These are phyloP conservation scores for Penicillium sp. DNA, from an alignment of 2,329 filamentous ascomycete genomes.

Conservation along the genomic window DNA sequence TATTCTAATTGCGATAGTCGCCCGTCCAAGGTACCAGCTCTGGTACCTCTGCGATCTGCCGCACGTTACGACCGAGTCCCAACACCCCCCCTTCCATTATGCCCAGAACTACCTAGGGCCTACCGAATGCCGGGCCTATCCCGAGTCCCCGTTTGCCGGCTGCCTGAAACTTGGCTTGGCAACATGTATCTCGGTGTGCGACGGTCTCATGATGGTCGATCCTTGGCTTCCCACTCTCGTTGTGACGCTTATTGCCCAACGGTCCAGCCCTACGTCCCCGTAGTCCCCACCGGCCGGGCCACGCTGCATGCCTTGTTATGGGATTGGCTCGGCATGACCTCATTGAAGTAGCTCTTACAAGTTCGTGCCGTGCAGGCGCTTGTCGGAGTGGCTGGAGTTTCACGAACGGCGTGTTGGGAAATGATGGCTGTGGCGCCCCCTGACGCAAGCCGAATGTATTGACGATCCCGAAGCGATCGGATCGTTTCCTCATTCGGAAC, in stretches of 20 bases:
- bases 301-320: background rate
- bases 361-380: background rate
- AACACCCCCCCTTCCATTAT: background rate
- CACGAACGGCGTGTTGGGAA: background rate
- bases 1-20: constrained; percentile 3
- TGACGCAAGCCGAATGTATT: background rate
- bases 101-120: no score
- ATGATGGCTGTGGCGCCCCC: background rate
- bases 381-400: constrained; percentile 1
- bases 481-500: background rate
- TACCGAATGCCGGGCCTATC: constrained; percentile 19
- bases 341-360: background rate
- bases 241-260: constrained; percentile 14
- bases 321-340: constrained; percentile 8
- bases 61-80: background rate
- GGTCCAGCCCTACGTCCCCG: constrained; percentile 19
- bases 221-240: background rate
- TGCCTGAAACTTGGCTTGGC: constrained; percentile 18
- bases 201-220: constrained; percentile 2
- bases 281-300: constrained; percentile 20
- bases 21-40: background rate
- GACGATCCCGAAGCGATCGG: background rate
- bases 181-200: constrained; percentile 1
- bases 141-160: constrained; percentile 18
- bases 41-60: background rate